Evolutionary conservation across 2,329 filamentous ascomycete genomes (phyloP).

Genomic region (Tolypocladium capitatum): DNA sequence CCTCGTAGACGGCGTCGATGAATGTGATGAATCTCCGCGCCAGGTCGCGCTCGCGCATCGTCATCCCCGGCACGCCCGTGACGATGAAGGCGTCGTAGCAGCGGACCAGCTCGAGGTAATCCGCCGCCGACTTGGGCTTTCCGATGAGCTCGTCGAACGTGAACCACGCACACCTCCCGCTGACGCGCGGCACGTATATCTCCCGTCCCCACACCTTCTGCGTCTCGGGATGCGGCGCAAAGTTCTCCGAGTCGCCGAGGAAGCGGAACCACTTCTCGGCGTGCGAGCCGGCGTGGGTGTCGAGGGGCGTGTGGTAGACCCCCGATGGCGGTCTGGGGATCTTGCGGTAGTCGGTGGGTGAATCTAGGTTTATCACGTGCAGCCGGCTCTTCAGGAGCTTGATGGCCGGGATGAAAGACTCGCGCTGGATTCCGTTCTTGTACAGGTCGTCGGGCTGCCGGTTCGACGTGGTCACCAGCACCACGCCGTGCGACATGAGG

Average conservation of each 20-base stretch:
- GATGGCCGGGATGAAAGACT: constrained; percentile 92
- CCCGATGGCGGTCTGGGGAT: constrained; percentile 85
- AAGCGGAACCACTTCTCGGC: constrained; percentile 94
- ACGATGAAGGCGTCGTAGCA: constrained; percentile 89
- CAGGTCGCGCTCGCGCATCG: constrained; percentile 68
- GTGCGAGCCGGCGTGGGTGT: constrained; percentile 62
- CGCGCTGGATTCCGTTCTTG: constrained; percentile 93
- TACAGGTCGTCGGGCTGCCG: constrained; percentile 93
- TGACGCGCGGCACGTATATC: constrained; percentile 76
- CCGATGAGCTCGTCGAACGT: constrained; percentile 88
- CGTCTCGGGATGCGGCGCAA: constrained; percentile 59
- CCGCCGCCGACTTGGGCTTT: constrained; percentile 76
- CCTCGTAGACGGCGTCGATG: constrained; percentile 90
- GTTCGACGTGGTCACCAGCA: constrained; percentile 91
- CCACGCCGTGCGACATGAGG: constrained; percentile 93
- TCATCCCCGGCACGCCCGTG: constrained; percentile 88
- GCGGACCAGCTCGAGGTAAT: constrained; percentile 84
- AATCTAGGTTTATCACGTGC: constrained; percentile 87
- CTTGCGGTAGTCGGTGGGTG: constrained; percentile 91
- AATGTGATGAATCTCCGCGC: constrained; percentile 94
- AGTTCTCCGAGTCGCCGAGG: constrained; percentile 70
- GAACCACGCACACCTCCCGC: constrained; percentile 79
- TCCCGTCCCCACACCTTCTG: constrained; percentile 89
- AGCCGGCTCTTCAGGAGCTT: constrained; percentile 75
- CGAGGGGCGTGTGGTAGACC: constrained; percentile 85